Evolutionary conservation across 345 rosid species (phyloP).

Genomic region (Psidium guajava): DNA sequence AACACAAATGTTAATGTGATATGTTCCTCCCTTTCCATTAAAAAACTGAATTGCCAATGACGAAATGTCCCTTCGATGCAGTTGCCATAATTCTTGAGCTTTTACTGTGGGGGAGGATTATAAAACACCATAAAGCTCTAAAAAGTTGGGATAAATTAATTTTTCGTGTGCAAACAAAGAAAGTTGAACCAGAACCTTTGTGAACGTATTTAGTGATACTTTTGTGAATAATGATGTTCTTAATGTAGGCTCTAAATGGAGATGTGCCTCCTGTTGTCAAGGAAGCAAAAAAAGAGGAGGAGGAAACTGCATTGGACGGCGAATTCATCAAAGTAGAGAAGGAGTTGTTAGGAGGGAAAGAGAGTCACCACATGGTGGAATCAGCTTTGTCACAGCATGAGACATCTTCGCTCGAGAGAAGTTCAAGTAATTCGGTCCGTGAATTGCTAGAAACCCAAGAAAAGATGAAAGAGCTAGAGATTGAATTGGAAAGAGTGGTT

Average conservation of each 20-base stretch:
- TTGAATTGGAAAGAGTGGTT: constrained; percentile 65
- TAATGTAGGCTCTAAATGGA: constrained; percentile 40
- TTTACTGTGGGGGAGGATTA: neutral
- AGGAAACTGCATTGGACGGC: constrained; percentile 60
- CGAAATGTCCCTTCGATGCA: neutral
- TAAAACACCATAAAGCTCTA: neutral
- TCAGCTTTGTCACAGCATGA: constrained; percentile 11
- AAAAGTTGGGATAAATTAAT: neutral
- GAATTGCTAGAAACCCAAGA: constrained; percentile 80
- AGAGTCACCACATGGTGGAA: constrained; percentile 18
- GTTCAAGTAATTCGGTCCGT: constrained; percentile 42
- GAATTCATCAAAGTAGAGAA: constrained; percentile 93
- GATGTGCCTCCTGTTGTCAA: constrained; percentile 27
- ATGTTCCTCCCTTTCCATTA: neutral
- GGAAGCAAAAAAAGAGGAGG: constrained; percentile 63
- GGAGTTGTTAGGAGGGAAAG: constrained; percentile 63
- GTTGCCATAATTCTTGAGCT: neutral
- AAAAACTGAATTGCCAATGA: neutral
- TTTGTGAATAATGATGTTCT: constrained; percentile 2
- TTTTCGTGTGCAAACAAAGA: neutral
- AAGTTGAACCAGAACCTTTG: neutral
- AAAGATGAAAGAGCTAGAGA: constrained; percentile 65
- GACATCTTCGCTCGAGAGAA: constrained; percentile 18
- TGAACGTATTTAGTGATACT: neutral
- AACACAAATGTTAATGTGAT: neutral